Evolutionary conservation across 768 basidiomycete species (phyloP), one percentile per base, ranked within the genome.

Genomic region (Phlegmacium glaucopus): DNA sequence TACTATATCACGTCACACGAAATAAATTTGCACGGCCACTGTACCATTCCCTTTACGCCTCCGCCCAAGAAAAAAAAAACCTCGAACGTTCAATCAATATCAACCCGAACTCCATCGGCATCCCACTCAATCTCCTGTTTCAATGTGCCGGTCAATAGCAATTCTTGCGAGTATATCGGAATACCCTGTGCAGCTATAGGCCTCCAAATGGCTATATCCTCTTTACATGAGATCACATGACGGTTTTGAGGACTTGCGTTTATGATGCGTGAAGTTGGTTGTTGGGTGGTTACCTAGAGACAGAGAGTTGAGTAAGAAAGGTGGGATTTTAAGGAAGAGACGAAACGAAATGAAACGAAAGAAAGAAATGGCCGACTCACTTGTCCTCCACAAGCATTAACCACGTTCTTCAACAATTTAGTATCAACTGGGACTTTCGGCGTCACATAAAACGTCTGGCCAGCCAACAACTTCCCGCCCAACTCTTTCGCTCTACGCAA

Each of bases 401-500:
- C 72, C 5, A 94, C 81, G 39, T 79, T 80, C 68, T 80, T 85
- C 45, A 94, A 64, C 29, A 89, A 59, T 54, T 79, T 79, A 36
- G 63, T 58, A 40, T 84, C 82, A 1, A 85, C 69, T 0, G 71
- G 59, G 1, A 90, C 81, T 50, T 76, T 82, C 0, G 77, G 73
- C 0, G 90, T 93, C 42, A 91, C 64, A 54, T 90, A 93, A 66
- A 94, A 90, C 0, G 73, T 79, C 63, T 77, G 78, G 13, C 78
- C 78, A 2, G 72, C 68, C 48, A 94, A 80, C 0, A 93, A 60
- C 48, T 74, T 79, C 7, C 79, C 79, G 12, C 69, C 60, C 11
- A 65, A 62, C 22, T 70, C 60, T 58, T 77, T 77, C 0, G 90
- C 85, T 3, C 83, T 73, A 15, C 63, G 60, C 11, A 93, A 65